phyloP scores from a whole-genome alignment of 164 flowering plant species.

The Aristolochia californica region DNA sequence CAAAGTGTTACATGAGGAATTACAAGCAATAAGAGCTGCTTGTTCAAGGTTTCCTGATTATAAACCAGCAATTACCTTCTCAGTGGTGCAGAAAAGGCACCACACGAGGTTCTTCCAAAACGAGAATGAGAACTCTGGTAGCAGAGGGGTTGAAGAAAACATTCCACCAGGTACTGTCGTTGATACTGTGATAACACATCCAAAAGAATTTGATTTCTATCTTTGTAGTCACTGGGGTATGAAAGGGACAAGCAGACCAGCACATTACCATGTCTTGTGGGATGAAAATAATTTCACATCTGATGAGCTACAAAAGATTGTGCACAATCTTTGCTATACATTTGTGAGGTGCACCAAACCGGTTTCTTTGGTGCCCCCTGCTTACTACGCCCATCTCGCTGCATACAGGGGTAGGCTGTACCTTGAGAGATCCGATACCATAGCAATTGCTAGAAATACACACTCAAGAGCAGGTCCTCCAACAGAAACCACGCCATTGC shows the following conservation, averaged over 20 bases:
- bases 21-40: constrained; percentile 53
- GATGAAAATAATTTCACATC: constrained; percentile 83
- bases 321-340: constrained; percentile 76
- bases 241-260: constrained; percentile 88
- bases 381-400: constrained; percentile 89
- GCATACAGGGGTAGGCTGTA: constrained; percentile 90
- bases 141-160: constrained; percentile 37
- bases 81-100: constrained; percentile 87
- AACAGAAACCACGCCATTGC: constrained; percentile 46
- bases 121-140: constrained; percentile 15
- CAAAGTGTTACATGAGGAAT: constrained; percentile 68
- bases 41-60: constrained; percentile 49
- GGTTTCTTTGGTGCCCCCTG: constrained; percentile 87
- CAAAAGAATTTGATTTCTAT: constrained; percentile 84
- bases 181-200: constrained; percentile 77
- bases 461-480: constrained; percentile 63
- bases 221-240: constrained; percentile 93
- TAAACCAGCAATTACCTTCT: constrained; percentile 65
- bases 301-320: constrained; percentile 76
- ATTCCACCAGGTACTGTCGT: constrained; percentile 92
- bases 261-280: constrained; percentile 80
- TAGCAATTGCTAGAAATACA: constrained; percentile 10
- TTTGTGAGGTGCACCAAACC: constrained; percentile 90
- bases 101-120: constrained; percentile 73
- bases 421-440: constrained; percentile 52